These are phyloP conservation scores for Mikania micrantha DNA, from an alignment of 129 eudicot species.

Conservation along the genomic window DNA sequence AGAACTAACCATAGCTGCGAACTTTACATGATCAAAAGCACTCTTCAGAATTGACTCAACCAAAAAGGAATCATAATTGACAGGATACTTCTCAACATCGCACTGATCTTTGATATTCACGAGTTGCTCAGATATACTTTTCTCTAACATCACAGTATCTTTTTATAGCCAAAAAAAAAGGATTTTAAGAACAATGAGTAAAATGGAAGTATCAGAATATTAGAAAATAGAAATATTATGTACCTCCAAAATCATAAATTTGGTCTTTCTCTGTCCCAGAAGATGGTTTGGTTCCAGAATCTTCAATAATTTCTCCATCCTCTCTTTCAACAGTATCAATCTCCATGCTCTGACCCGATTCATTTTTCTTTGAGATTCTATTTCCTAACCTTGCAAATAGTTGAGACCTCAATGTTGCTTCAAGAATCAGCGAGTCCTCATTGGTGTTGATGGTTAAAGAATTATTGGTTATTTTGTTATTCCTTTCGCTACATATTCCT, in stretches of 20 bases:
- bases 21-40: conserved; percentile 33
- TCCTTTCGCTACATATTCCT: conserved; percentile 26
- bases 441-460: conserved; percentile 28
- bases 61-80: conserved; percentile 18
- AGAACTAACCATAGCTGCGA: conserved; percentile 10
- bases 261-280: conserved; percentile 24
- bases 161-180: conserved; percentile 2
- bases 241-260: conserved; percentile 36
- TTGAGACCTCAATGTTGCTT: conserved; percentile 77
- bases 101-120: conserved; percentile 20
- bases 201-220: background rate
- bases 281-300: conserved; percentile 9
- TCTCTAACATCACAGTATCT: conserved; percentile 25
- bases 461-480: conserved; percentile 20
- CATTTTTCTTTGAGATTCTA: conserved; percentile 27
- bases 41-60: conserved; percentile 38
- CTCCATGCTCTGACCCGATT: conserved; percentile 18
- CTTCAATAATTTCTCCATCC: conserved; percentile 31
- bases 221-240: background rate
- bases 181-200: conserved; percentile 6
- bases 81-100: conserved; percentile 13
- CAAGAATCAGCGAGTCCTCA: conserved; percentile 64
- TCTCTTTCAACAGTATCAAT: conserved; percentile 25
- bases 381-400: conserved; percentile 51
- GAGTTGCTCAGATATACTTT: conserved; percentile 22